These are phyloP conservation scores for Aspergillus amoenus DNA, from an alignment of 2,329 filamentous ascomycete species.

Conservation along the genomic window DNA sequence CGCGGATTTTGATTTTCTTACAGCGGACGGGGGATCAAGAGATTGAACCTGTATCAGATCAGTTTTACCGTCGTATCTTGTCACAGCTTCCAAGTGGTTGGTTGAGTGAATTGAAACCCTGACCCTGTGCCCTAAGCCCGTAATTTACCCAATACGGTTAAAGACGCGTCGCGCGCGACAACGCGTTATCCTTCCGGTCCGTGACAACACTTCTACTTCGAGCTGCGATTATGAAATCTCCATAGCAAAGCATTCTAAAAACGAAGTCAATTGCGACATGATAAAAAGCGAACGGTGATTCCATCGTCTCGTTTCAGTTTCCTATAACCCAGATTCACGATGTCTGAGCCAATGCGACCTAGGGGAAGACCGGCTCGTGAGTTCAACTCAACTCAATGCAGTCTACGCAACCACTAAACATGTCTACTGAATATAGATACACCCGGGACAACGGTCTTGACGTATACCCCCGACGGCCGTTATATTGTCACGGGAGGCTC, in stretches of 20 bases:
- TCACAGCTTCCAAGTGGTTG: background rate
- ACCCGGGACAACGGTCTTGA: conserved; percentile 79
- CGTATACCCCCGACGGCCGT: conserved; percentile 85
- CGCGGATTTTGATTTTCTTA: conserved; percentile 42
- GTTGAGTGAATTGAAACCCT: conserved; percentile 13
- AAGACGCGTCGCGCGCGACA: conserved; percentile 4
- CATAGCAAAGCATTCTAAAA: background rate
- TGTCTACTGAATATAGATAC: conserved; percentile 57
- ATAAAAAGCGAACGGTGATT: conserved; percentile 6
- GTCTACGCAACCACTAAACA: background rate
- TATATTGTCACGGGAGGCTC: conserved; percentile 88
- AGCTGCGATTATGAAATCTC: background rate
- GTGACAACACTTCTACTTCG: background rate
- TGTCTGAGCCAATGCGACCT: conserved; percentile 39
- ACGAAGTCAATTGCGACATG: background rate
- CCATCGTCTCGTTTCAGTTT: conserved; percentile 5
- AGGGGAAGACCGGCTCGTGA: conserved; percentile 50
- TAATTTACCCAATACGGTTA: conserved; percentile 24
- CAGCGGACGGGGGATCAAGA: conserved; percentile 23
- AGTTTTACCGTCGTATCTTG: background rate
- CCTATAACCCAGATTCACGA: conserved; percentile 16
- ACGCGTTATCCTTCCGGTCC: background rate
- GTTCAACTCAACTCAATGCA: conserved; percentile 19
- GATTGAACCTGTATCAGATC: background rate
- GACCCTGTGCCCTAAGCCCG: conserved; percentile 36